Evolutionary conservation across 2,329 filamentous ascomycete species (phyloP).

Genomic region (Cryphonectria naterciae): DNA sequence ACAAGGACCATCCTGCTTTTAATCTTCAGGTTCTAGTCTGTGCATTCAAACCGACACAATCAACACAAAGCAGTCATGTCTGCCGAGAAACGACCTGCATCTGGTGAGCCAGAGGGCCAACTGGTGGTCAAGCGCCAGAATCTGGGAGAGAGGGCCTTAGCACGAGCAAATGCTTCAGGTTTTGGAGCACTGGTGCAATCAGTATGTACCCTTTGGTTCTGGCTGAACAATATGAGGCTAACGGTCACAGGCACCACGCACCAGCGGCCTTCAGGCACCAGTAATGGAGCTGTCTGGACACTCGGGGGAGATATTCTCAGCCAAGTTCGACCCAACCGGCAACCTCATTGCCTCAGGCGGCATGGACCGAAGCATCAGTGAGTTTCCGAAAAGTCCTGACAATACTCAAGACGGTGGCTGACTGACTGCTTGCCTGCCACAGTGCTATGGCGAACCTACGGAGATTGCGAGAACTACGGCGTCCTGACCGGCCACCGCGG

Average conservation of each 20-base stretch:
- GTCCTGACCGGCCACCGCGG: constrained; percentile 86
- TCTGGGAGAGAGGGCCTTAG: constrained; percentile 54
- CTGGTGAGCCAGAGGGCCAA: constrained; percentile 79
- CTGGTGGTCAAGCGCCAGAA: constrained; percentile 91
- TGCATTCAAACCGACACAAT: background rate
- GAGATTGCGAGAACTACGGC: constrained; percentile 93
- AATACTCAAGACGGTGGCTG: background rate
- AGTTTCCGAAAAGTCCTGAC: constrained; percentile 37
- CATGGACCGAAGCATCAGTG: constrained; percentile 91
- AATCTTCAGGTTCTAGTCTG: background rate
- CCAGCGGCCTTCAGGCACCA: constrained; percentile 82
- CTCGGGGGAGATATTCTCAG: constrained; percentile 86
- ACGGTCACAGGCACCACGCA: constrained; percentile 68
- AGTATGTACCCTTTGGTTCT: constrained; percentile 43
- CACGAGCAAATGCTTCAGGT: constrained; percentile 55
- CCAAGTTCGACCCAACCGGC: constrained; percentile 86
- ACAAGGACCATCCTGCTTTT: background rate
- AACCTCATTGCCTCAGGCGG: constrained; percentile 90
- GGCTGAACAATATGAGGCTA: constrained; percentile 31
- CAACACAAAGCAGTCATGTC: constrained; percentile 63
- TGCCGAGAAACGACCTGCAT: constrained; percentile 88
- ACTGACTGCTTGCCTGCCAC: background rate
- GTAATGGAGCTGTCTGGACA: constrained; percentile 90
- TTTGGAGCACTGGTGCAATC: constrained; percentile 54
- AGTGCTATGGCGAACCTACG: constrained; percentile 95